Base-by-base conservation (phyloP, 1,284 basidiomycete species). In the Takashimella tepidaria region DNA sequence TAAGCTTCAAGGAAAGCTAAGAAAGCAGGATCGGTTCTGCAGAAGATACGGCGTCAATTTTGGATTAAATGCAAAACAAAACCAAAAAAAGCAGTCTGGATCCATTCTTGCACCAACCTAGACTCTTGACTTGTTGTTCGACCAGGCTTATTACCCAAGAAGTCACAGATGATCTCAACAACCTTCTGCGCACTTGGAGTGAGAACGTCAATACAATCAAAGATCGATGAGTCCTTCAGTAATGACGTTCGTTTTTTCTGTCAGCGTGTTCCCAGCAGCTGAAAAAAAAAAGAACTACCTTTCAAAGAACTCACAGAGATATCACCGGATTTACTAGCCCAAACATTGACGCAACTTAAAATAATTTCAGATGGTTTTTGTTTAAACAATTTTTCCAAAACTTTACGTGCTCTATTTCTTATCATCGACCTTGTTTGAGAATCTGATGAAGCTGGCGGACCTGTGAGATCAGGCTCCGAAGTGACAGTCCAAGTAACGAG, bases 91-190 rank as follows among this genome's bases (percentile, higher is more conserved):
- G n/a, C 37, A n/a, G 11, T 41, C 37, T 41, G 37, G n/a, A n/a
- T n/a, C n/a, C n/a, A n/a, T n/a, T n/a, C n/a, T n/a, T n/a, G n/a
- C 6, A 51, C 61, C 37, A 23, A 64, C 63, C 48, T 42, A 20
- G 51, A 42, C 22, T 66, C 60, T 4, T 45, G 20, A 12, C 26
- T 27, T 8, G 59, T 51, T 2, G 21, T 48, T 12, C 56, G 45
- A 4, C 49, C 44, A 5, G 58, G 41, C 54, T 66, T 68, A 11
- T 61, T 62, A 31, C 49, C 57, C 44, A 64, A 55, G 41, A 57
- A 85, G 69, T 97, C 92, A 69, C 89, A 93, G 19, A 93, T 77
- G 80, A 93, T 88, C 57, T 92, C 86, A 1, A 97, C 90, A 1
- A 89, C 85, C 58, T 83, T 88, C 66, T 93, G 91, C 2, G 91